Base-by-base conservation (phyloP, 805 yeast species). In the Torulaspora indica region DNA sequence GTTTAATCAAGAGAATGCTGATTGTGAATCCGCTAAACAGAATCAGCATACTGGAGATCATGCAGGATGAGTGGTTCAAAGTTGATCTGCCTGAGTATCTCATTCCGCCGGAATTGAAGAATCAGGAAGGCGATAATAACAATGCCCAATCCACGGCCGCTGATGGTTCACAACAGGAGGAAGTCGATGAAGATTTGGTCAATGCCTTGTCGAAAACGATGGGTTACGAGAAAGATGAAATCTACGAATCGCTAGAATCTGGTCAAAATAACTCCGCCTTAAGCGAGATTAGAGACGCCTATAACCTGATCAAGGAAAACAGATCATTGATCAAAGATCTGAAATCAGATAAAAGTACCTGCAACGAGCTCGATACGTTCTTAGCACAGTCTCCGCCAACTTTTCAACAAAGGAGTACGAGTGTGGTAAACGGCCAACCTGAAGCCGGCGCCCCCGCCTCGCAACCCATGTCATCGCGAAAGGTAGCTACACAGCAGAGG, bases 41-140 rank as follows among this genome's bases (percentile, higher is more conserved):
- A 70, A 90, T 91, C 49, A 89, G 96, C 9, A 87, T 91, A 37
- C 87, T 81, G 58, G 96, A 87, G 62, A 87, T 91, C 36, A 81
- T 89, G 82, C 84, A 88, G 59, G 96, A 91, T 63, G 90, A 85
- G 51, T 90, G 98, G 98, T 90, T 90, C 68, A 81, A 79, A 53
- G 78, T 78, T 8, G 88, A 78, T 43, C 77, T 91, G 51, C 86
- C 91, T 24, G 88, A 82, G 25, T 87, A 88, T 60, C 74, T 90
- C 49, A 69, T 82, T 43, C 87, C 93, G 5, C 57, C 54, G 4
- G 57, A 57, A 17, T 46, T 55, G 31, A 52, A 54, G 38, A 36
- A 38, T 9, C 55, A 46, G 24, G 53, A 52, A 63, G 12, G 12
- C 3, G 64, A 45, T 53, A 36, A 44, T 18, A 38, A 38, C 57